Evolutionary conservation across 2,329 filamentous ascomycete species (phyloP), one percentile per base, ranked within the genome.

Genomic region (Ploettnerulaceae sp.): DNA sequence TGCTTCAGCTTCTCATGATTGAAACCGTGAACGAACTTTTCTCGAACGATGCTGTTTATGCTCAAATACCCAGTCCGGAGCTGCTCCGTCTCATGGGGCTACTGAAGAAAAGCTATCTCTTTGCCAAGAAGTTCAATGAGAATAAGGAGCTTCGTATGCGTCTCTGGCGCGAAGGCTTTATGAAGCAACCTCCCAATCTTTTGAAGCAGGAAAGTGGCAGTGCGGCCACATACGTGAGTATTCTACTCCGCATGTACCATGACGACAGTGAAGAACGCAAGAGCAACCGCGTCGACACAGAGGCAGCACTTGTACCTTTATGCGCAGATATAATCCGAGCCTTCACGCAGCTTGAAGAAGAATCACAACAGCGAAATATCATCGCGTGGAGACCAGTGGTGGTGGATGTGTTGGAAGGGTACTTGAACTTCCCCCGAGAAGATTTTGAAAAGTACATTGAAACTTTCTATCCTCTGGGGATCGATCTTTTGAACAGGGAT

Each of bases 11-110:
- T 2, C 81, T 99, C 54, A 98, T 98, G 89, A 98, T 98, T 59
- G 94, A 98, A 67, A 99, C 94, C 0, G 94, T 99, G 32, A 94
- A 95, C 61, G 94, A 99, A 67, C 81, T 99, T 38, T 98, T 98
- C 71, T 94, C 89, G 58, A 98, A 97, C 66, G 90, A 97, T 63
- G 81, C 86, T 1, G 94, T 98, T 12, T 98, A 98, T 64, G 76
- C 82, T 5, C 83, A 95, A 64, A 98, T 98, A 29, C 94, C 93
- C 0, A 95, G 89, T 0, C 72, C 79, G 7, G 89, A 97, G 63
- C 80, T 99, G 0, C 75, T 99, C 15, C 83, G 90, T 2, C 75
- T 99, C 11, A 99, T 98, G 94, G 81, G 79, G 1, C 76, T 98
- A 1, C 75, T 99, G 22, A 98, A 98, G 70, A 93, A 94, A 64